Evolutionary conservation across 2,329 filamentous ascomycete genomes (phyloP).

Genomic region (Fusarium sp.): DNA sequence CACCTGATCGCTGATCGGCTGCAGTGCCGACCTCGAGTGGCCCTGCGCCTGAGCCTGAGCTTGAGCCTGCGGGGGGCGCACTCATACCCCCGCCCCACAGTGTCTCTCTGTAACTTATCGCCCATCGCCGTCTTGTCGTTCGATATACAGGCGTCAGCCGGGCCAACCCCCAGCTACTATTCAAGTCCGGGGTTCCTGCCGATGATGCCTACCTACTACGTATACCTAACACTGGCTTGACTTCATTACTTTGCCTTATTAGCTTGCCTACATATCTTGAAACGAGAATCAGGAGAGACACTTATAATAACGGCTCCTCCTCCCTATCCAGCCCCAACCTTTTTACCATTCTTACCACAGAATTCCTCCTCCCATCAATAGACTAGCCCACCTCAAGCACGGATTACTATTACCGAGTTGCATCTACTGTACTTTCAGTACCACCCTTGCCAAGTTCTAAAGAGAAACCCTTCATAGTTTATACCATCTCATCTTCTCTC

Average conservation of each 20-base stretch:
- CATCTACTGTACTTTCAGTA: constrained; percentile 11
- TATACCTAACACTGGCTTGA: background rate
- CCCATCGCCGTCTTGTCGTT: constrained; percentile 38
- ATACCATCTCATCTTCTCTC: background rate
- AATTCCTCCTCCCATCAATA: constrained; percentile 34
- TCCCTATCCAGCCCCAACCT: constrained; percentile 31
- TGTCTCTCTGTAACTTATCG: constrained; percentile 9
- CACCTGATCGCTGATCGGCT: constrained; percentile 41
- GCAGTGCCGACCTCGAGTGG: constrained; percentile 15
- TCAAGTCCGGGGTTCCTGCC: constrained; percentile 14
- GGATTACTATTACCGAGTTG: constrained; percentile 38
- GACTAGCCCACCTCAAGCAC: constrained; percentile 28
- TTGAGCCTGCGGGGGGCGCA: constrained; percentile 17
- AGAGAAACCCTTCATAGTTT: constrained; percentile 19
- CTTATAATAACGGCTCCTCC: constrained; percentile 34
- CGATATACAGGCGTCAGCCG: constrained; percentile 36
- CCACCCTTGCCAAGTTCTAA: constrained; percentile 35
- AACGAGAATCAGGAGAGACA: constrained; percentile 21
- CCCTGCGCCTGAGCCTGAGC: background rate
- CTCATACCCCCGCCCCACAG: constrained; percentile 42
- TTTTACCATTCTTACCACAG: constrained; percentile 18
- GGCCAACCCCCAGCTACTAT: constrained; percentile 21
- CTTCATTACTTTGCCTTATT: too few species aligned
- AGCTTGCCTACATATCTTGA: background rate
- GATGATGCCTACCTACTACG: background rate